Percentiles rank a stretch among this genome's conserved stretches.
phyloP scores from a whole-genome alignment of 495 filamentous ascomycete species.

The Bacidia gigantensis region DNA sequence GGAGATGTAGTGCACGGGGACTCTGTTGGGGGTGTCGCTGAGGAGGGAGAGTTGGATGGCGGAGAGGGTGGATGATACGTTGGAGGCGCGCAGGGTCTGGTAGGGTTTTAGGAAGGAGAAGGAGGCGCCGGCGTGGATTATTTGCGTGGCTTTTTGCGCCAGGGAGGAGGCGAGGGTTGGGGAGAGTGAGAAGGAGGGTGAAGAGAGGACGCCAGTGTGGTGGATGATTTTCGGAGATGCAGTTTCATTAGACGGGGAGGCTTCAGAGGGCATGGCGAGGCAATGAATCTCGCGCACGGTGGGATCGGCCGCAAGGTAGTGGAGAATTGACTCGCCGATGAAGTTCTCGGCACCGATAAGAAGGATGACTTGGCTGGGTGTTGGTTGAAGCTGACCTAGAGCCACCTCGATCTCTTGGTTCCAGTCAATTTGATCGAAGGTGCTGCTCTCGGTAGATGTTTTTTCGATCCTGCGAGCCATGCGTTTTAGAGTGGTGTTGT shows the following conservation, averaged over 20 bases:
- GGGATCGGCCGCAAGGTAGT: background rate
- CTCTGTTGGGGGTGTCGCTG: too few species aligned
- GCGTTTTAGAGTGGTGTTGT: conserved; percentile 21
- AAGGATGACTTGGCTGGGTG: background rate
- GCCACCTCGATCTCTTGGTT: conserved; percentile 19
- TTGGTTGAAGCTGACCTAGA: background rate
- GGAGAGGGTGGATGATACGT: too few species aligned
- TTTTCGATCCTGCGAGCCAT: conserved; percentile 22
- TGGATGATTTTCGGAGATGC: too few species aligned
- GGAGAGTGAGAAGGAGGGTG: too few species aligned
- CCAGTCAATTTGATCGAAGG: conserved; percentile 20
- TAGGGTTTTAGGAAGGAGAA: too few species aligned
- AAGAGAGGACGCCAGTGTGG: too few species aligned
- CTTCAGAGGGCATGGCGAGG: conserved; percentile 6
- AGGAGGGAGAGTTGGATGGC: too few species aligned
- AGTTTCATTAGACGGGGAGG: conserved; percentile 16
- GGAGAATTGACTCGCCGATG: conserved; percentile 4
- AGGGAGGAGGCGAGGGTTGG: too few species aligned
- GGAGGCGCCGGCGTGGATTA: too few species aligned
- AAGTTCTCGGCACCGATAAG: conserved; percentile 6
- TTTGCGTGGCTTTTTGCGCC: too few species aligned
- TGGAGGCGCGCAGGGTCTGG: too few species aligned
- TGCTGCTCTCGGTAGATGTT: conserved; percentile 7
- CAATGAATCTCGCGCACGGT: conserved; percentile 25
- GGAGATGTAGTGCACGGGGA: too few species aligned